phyloP scores from a whole-genome alignment of 106 monocot genomes.

The Alisma plantagoaquatica region DNA sequence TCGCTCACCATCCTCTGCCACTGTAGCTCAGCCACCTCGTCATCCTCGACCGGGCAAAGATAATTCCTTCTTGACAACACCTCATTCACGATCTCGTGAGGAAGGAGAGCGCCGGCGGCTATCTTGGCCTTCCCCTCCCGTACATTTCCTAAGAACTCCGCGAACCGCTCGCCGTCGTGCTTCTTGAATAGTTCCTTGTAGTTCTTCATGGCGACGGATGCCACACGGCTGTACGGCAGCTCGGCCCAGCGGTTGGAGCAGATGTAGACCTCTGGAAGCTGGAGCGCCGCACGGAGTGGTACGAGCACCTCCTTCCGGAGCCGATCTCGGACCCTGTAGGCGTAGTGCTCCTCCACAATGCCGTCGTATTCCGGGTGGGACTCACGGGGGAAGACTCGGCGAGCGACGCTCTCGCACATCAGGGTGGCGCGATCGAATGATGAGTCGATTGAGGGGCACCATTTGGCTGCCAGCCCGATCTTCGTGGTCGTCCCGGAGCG shows the following conservation, averaged over 20 bases:
- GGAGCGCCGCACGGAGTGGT: slow-evolving; percentile 37
- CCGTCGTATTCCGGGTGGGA: too few species aligned
- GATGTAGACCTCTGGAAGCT: slow-evolving; percentile 70
- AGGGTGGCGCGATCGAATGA: slow-evolving; percentile 39
- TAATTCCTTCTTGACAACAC: too few species aligned
- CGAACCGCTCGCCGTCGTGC: slow-evolving; percentile 42
- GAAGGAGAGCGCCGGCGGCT: slow-evolving; percentile 60
- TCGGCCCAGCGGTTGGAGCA: slow-evolving; percentile 30
- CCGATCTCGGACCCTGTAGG: slow-evolving; percentile 47
- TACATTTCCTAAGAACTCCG: slow-evolving; percentile 28
- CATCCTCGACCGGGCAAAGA: neutral
- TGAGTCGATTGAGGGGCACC: slow-evolving; percentile 48
- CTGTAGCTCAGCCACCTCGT: slow-evolving; percentile 47
- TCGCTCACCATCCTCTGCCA: slow-evolving; percentile 61
- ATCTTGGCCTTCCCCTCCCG: slow-evolving; percentile 51
- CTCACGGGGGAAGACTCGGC: slow-evolving; percentile 46
- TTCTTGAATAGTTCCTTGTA: slow-evolving; percentile 48
- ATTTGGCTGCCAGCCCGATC: slow-evolving; percentile 49
- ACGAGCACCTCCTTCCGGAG: slow-evolving; percentile 53
- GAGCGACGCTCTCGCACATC: slow-evolving; percentile 54
- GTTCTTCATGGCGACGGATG: slow-evolving; percentile 81
- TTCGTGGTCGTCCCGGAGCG: slow-evolving; percentile 12
- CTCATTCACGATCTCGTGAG: slow-evolving; percentile 66
- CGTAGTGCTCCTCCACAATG: too few species aligned
- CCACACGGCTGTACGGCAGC: slow-evolving; percentile 58